phyloP scores from a whole-genome alignment of 176 grass and related monocot species.

The Bothriochloa decipiens region DNA sequence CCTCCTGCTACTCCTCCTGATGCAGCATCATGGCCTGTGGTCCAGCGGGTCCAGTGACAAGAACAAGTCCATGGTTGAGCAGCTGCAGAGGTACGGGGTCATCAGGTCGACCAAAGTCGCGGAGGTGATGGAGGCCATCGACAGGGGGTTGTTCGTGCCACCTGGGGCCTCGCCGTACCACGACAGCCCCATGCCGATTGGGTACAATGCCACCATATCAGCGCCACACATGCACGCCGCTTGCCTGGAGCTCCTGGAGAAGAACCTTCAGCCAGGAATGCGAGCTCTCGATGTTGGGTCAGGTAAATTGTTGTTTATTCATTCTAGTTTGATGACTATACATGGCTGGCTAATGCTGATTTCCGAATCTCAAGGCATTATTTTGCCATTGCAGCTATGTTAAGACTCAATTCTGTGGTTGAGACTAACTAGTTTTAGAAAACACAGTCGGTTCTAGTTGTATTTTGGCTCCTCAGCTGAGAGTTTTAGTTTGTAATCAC shows the following conservation, averaged over 20 bases:
- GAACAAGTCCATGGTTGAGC: constrained; percentile 77
- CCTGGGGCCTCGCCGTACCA: constrained; percentile 49
- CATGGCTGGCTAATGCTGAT: neutral
- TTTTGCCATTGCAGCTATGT: neutral
- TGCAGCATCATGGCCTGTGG: constrained; percentile 49
- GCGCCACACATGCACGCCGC: constrained; percentile 86
- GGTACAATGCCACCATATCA: constrained; percentile 76
- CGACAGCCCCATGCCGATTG: constrained; percentile 75
- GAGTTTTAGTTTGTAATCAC: neutral
- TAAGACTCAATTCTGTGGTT: neutral
- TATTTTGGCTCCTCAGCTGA: neutral
- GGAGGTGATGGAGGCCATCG: constrained; percentile 60
- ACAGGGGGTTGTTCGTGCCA: constrained; percentile 74
- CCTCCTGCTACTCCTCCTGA: neutral
- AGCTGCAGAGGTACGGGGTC: constrained; percentile 58
- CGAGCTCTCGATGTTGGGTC: constrained; percentile 77
- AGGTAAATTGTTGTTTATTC: constrained; percentile 38
- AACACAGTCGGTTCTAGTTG: neutral
- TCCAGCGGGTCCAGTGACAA: constrained; percentile 57
- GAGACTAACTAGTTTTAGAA: neutral
- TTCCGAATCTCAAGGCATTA: neutral
- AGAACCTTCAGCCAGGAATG: constrained; percentile 79
- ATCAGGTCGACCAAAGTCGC: constrained; percentile 58
- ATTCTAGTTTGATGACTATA: neutral
- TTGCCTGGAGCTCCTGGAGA: constrained; percentile 71